phyloP scores from a whole-genome alignment of 306 rosid genomes.

The Prunus armeniaca region DNA sequence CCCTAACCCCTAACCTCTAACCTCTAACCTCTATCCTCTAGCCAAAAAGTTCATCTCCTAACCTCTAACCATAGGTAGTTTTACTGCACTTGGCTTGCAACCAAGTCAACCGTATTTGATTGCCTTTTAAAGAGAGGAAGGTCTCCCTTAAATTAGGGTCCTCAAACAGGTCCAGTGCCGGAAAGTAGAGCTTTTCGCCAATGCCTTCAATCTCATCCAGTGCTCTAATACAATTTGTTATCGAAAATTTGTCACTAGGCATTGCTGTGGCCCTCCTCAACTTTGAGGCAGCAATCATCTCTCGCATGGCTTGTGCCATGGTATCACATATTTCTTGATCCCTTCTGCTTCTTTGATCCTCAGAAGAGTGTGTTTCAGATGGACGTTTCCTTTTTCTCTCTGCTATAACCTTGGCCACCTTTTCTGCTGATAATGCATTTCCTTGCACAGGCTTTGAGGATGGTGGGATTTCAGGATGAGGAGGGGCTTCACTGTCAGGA shows the following conservation, averaged over 20 bases:
- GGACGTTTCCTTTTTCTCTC: slow-evolving; percentile 69
- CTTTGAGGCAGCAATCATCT: slow-evolving; percentile 67
- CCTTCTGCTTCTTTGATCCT: slow-evolving; percentile 27
- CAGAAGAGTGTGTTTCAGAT: slow-evolving; percentile 38
- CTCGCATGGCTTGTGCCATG: slow-evolving; percentile 62
- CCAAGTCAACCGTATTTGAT: slow-evolving; percentile 57
- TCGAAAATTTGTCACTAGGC: slow-evolving; percentile 53
- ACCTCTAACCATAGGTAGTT: slow-evolving; percentile 15
- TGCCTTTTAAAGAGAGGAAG: slow-evolving; percentile 61
- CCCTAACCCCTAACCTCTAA: background rate
- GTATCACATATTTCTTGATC: slow-evolving; percentile 50
- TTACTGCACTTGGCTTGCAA: slow-evolving; percentile 60
- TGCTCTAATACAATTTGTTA: slow-evolving; percentile 67
- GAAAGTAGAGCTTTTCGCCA: slow-evolving; percentile 55
- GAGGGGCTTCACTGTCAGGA: slow-evolving; percentile 41
- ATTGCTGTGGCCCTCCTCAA: slow-evolving; percentile 33
- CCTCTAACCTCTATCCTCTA: background rate
- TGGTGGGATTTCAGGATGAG: slow-evolving; percentile 33
- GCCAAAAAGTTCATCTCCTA: background rate
- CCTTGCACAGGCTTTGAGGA: slow-evolving; percentile 33
- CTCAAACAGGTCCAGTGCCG: slow-evolving; percentile 76
- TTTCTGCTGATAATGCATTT: slow-evolving; percentile 35
- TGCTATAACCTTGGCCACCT: slow-evolving; percentile 33
- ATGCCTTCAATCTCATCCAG: slow-evolving; percentile 66
- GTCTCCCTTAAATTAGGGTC: slow-evolving; percentile 64